Conservation (phyloP, 768 basidiomycete species). For the Agrocybe praecox region DNA sequence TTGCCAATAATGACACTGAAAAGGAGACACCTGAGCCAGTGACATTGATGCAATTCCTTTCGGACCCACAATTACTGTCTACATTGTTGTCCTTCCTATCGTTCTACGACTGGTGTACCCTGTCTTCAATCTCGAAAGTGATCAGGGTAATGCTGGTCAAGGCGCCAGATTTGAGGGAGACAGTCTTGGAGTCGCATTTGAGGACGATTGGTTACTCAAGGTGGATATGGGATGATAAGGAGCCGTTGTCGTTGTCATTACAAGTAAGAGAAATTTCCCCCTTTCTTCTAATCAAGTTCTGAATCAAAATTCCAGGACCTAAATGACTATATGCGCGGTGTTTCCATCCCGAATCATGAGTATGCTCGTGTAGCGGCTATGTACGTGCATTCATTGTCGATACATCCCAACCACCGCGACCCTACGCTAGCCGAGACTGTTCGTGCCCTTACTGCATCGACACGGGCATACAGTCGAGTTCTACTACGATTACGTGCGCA, state of each 20-base stretch:
- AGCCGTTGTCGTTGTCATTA: conserved; percentile 65
- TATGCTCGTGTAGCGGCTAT: conserved; percentile 62
- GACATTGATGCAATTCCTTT: conserved; percentile 53
- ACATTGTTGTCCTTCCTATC: conserved; percentile 59
- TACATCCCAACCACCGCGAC: conserved; percentile 45
- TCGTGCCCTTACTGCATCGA: conserved; percentile 57
- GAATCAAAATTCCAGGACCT: conserved; percentile 57
- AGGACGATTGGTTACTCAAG: conserved; percentile 70
- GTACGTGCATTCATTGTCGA: conserved; percentile 52
- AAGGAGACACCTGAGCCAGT: conserved; percentile 17
- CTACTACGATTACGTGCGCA: conserved; percentile 78
- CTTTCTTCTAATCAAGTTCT: neutral
- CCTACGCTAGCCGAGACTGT: conserved; percentile 43
- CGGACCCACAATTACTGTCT: conserved; percentile 52
- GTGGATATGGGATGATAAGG: conserved; percentile 63
- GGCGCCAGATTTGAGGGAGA: conserved; percentile 56
- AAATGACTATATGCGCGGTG: conserved; percentile 77
- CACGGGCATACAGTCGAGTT: conserved; percentile 79
- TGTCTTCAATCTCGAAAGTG: conserved; percentile 59
- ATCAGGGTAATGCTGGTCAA: conserved; percentile 53
- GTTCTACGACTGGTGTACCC: conserved; percentile 73
- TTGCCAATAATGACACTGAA: conserved; percentile 6
- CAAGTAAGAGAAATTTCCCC: conserved; percentile 44
- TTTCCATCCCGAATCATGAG: conserved; percentile 74
- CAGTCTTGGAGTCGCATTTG: conserved; percentile 69